These are phyloP conservation scores for Pseudopyricularia javanii DNA, from an alignment of 2,329 filamentous ascomycete species.

Conservation along the genomic window DNA sequence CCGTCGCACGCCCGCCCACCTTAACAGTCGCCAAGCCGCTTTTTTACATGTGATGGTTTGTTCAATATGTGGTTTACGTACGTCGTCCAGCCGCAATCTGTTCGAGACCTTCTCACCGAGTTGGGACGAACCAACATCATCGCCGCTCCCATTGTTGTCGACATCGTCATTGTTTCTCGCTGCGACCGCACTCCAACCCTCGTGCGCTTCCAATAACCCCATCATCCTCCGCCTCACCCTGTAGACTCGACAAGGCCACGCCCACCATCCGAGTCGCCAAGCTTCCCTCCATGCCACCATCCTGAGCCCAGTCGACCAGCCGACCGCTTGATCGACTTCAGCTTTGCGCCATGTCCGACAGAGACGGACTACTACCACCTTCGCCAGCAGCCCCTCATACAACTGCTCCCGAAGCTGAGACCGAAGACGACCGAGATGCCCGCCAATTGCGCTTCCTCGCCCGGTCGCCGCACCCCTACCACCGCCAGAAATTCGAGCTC, in stretches of 20 bases:
- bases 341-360: neutral
- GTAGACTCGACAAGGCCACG: neutral
- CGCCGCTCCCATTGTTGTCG: too few relatives aligned
- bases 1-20: too few relatives aligned
- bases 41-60: too few relatives aligned
- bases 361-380: neutral
- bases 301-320: neutral
- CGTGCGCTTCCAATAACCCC: neutral
- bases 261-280: neutral
- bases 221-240: neutral
- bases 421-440: constrained; percentile 3
- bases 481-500: constrained; percentile 44
- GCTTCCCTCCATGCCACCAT: neutral
- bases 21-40: too few relatives aligned
- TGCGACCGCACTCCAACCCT: neutral
- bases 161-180: too few relatives aligned
- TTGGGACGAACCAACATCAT: too few relatives aligned
- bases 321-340: neutral
- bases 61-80: too few relatives aligned
- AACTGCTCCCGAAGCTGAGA: neutral
- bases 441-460: constrained; percentile 34
- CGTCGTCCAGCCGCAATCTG: too few relatives aligned
- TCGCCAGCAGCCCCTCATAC: neutral
- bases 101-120: too few relatives aligned
- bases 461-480: constrained; percentile 58